phyloP scores from a whole-genome alignment of 352 stramenopile genomes.

The Aphanomyces cochlioides region DNA sequence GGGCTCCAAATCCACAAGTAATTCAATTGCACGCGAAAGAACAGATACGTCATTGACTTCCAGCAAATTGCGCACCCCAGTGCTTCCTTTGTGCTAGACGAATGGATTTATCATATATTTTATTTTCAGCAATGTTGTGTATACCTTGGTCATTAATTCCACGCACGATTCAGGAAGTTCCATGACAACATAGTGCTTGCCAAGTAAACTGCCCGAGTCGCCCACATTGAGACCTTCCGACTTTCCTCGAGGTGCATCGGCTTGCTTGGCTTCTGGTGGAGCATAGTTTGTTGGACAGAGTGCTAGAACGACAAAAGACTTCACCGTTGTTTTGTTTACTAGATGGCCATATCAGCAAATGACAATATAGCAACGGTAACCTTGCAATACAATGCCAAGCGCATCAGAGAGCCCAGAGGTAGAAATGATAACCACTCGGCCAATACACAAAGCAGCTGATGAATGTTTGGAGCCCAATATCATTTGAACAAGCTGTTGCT shows the following conservation, averaged over 20 bases:
- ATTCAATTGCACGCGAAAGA: conserved; percentile 54
- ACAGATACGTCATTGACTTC: conserved; percentile 57
- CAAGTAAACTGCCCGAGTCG: conserved; percentile 52
- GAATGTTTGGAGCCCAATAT: conserved; percentile 22
- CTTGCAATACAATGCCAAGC: conserved; percentile 25
- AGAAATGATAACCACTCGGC: conserved; percentile 19
- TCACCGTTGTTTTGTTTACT: conserved; percentile 10
- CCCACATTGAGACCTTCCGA: conserved; percentile 13
- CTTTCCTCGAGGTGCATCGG: background rate
- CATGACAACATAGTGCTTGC: conserved; percentile 57
- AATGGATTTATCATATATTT: background rate
- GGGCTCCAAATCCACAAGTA: conserved; percentile 19
- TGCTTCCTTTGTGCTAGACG: conserved; percentile 20
- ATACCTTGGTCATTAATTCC: conserved; percentile 51
- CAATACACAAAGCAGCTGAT: conserved; percentile 10
- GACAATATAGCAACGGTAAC: background rate
- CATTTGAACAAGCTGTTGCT: conserved; percentile 7
- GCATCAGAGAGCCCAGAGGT: conserved; percentile 11
- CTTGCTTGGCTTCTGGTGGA: background rate
- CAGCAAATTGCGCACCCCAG: conserved; percentile 48
- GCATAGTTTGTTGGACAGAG: conserved; percentile 3
- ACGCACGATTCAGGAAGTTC: conserved; percentile 71
- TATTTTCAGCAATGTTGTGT: conserved; percentile 38
- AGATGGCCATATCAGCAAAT: background rate
- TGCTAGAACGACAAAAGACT: conserved; percentile 6